phyloP scores from a whole-genome alignment of 495 filamentous ascomycete species.

The Annulohypoxylon moriforme region DNA sequence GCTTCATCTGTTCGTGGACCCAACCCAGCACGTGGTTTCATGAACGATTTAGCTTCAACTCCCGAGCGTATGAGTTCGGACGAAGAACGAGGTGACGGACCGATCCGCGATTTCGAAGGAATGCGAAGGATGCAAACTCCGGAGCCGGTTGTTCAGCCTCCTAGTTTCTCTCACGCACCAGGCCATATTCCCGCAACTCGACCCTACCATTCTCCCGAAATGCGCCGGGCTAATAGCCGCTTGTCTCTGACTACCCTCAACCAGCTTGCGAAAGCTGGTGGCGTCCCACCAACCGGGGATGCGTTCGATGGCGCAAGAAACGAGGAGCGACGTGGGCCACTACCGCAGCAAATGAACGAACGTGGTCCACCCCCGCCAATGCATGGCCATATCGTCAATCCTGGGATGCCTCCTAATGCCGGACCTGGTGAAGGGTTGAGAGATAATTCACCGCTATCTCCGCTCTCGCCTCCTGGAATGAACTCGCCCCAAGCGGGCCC shows the following conservation, averaged over 20 bases:
- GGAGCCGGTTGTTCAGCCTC: conserved; percentile 78
- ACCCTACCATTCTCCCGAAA: conserved; percentile 77
- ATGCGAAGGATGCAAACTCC: conserved; percentile 69
- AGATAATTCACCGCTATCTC: conserved; percentile 44
- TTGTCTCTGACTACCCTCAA: conserved; percentile 84
- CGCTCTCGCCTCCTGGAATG: conserved; percentile 47
- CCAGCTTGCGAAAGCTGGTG: conserved; percentile 76
- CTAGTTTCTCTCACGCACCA: conserved; percentile 77
- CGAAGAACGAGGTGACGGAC: conserved; percentile 57
- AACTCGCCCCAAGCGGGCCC: conserved; percentile 50
- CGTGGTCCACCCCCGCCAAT: conserved; percentile 51
- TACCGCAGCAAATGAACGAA: conserved; percentile 47
- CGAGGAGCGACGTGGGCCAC: conserved; percentile 43
- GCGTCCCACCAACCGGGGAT: conserved; percentile 49
- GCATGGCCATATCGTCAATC: conserved; percentile 58
- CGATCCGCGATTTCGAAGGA: conserved; percentile 61
- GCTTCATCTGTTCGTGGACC: conserved; percentile 40
- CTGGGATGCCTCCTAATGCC: conserved; percentile 63
- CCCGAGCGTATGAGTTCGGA: conserved; percentile 70
- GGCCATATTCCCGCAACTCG: conserved; percentile 72
- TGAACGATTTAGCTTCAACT: conserved; percentile 56
- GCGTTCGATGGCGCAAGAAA: conserved; percentile 35
- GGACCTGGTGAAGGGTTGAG: conserved; percentile 63
- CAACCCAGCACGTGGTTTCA: conserved; percentile 49
- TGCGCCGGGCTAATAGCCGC: conserved; percentile 79